Evolutionary conservation across 192 early-diverging fungal genomes (phyloP).

Genomic region (Dissophora ornata): DNA sequence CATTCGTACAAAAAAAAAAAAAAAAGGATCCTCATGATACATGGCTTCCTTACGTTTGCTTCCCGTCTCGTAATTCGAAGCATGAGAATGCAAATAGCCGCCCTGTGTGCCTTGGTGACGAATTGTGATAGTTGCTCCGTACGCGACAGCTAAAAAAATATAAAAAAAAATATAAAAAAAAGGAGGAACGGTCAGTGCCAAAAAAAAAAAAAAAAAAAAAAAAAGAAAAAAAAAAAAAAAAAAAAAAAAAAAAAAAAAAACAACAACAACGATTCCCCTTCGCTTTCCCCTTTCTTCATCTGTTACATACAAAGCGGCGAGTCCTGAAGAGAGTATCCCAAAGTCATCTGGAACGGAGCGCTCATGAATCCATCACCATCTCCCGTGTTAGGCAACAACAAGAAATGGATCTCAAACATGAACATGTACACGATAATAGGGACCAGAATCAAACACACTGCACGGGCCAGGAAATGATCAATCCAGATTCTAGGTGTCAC

Average conservation of each 20-base stretch:
- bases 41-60: constrained; percentile 78
- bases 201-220: no score
- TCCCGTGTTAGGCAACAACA: constrained; percentile 76
- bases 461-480: constrained; percentile 86
- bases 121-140: constrained; percentile 69
- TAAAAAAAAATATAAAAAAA: background rate
- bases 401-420: constrained; percentile 93
- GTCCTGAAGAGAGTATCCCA: constrained; percentile 72
- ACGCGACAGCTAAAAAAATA: constrained; percentile 66
- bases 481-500: constrained; percentile 60
- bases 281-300: no score
- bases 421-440: constrained; percentile 85
- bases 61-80: constrained; percentile 72
- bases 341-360: constrained; percentile 86
- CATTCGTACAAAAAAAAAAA: no score
- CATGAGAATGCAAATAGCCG: constrained; percentile 83
- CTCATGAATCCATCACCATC: constrained; percentile 94
- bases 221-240: no score
- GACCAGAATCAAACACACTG: constrained; percentile 85
- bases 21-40: no score
- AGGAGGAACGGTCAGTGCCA: no score
- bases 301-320: constrained; percentile 48
- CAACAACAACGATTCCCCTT: no score
- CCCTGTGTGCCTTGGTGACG: constrained; percentile 78
- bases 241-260: no score